A percentile compares a stretch with the other conserved stretches of the same genome.
Evolutionary conservation across 495 filamentous ascomycete genomes (phyloP).

Genomic region (Pseudomonodictys pantanalensis): DNA sequence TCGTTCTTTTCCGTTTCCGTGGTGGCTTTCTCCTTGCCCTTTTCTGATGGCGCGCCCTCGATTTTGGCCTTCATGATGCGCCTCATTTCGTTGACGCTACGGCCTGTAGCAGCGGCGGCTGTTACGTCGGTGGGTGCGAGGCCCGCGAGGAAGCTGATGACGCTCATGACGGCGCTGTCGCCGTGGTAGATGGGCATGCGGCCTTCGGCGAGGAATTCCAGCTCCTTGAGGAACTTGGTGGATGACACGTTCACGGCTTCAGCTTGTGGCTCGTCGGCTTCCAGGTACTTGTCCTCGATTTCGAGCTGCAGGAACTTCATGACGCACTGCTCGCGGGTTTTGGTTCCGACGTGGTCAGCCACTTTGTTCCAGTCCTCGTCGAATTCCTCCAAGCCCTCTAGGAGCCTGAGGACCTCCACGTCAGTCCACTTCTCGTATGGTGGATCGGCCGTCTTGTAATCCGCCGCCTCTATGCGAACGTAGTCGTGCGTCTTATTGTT

Average conservation of each 20-base stretch:
- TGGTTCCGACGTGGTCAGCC: slow-evolving; percentile 82
- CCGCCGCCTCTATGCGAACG: slow-evolving; percentile 81
- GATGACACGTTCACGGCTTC: slow-evolving; percentile 46
- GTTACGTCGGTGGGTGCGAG: slow-evolving; percentile 84
- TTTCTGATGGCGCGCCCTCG: slow-evolving; percentile 52
- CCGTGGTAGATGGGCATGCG: slow-evolving; percentile 80
- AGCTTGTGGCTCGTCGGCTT: slow-evolving; percentile 51
- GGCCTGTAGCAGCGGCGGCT: slow-evolving; percentile 69
- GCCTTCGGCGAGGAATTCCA: slow-evolving; percentile 63
- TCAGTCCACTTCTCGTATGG: slow-evolving; percentile 82
- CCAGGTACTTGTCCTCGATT: slow-evolving; percentile 46
- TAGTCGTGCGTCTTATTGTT: slow-evolving; percentile 72
- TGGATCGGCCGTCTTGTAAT: slow-evolving; percentile 68
- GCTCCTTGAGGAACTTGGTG: slow-evolving; percentile 45
- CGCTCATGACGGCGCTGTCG: slow-evolving; percentile 94
- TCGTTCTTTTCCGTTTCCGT: slow-evolving; percentile 55
- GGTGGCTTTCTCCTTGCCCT: slow-evolving; percentile 33
- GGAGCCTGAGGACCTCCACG: slow-evolving; percentile 74
- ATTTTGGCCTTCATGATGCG: slow-evolving; percentile 69
- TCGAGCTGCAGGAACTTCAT: slow-evolving; percentile 80
- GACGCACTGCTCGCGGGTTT: slow-evolving; percentile 94
- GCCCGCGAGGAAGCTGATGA: slow-evolving; percentile 85
- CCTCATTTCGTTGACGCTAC: slow-evolving; percentile 78
- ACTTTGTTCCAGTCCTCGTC: slow-evolving; percentile 96
- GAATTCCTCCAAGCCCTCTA: slow-evolving; percentile 85